Evolutionary conservation across 768 basidiomycete species (phyloP).

Genomic region (Suillus discolor): DNA sequence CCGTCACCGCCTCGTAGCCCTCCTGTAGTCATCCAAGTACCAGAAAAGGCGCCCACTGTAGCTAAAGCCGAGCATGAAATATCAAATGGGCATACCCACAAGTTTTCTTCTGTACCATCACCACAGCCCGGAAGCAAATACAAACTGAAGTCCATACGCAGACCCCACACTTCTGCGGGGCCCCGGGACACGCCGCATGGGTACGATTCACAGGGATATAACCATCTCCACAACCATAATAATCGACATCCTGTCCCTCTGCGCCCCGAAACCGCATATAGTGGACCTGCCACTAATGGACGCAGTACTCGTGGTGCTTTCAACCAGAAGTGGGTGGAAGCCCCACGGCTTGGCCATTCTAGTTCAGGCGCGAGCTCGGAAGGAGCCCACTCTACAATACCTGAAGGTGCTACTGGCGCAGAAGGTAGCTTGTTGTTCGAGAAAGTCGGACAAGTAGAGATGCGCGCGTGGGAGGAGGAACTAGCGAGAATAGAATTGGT

Average conservation of each 20-base stretch:
- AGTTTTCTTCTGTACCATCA: slow-evolving; percentile 32
- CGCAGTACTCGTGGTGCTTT: slow-evolving; percentile 18
- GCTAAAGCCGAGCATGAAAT: slow-evolving; percentile 7
- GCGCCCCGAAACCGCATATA: slow-evolving; percentile 32
- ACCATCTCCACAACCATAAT: slow-evolving; percentile 17
- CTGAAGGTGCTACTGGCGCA: slow-evolving; percentile 22
- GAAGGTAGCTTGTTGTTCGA: slow-evolving; percentile 24
- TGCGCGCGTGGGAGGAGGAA: slow-evolving; percentile 80
- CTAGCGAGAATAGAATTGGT: slow-evolving; percentile 67
- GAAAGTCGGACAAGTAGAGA: slow-evolving; percentile 37
- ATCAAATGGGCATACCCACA: slow-evolving; percentile 24
- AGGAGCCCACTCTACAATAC: slow-evolving; percentile 40
- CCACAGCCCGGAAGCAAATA: slow-evolving; percentile 32
- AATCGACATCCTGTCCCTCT: slow-evolving; percentile 18
- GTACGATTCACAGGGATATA: slow-evolving; percentile 20
- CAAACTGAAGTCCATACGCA: slow-evolving; percentile 40
- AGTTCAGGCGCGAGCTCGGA: slow-evolving; percentile 46
- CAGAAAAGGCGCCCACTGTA: slow-evolving; percentile 11
- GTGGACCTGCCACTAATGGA: slow-evolving; percentile 18
- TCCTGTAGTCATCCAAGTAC: slow-evolving; percentile 13
- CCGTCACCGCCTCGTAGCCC: slow-evolving; percentile 45
- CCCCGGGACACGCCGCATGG: slow-evolving; percentile 55
- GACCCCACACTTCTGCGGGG: slow-evolving; percentile 79
- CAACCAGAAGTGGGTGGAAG: slow-evolving; percentile 24
- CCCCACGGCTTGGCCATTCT: slow-evolving; percentile 33